Evolutionary conservation across 2,329 filamentous ascomycete species (phyloP).

Genomic region (Colletotrichum lentis): DNA sequence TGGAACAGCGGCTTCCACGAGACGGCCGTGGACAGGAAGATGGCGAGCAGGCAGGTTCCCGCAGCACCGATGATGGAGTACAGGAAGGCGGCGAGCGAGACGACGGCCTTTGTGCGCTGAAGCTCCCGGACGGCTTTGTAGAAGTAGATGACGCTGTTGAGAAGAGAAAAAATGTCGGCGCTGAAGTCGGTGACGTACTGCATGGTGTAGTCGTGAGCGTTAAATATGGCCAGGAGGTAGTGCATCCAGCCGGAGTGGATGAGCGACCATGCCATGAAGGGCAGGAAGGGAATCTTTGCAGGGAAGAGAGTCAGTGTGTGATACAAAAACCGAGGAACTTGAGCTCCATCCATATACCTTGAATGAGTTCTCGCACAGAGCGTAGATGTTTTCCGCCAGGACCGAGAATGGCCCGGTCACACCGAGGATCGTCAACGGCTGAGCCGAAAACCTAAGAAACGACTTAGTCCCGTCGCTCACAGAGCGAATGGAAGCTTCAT

Average conservation of each 20-base stretch:
- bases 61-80: slow-evolving; percentile 71
- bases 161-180: slow-evolving; percentile 71
- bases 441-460: slow-evolving; percentile 58
- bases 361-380: slow-evolving; percentile 63
- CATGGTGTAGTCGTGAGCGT: slow-evolving; percentile 76
- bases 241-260: slow-evolving; percentile 74
- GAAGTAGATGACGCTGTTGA: slow-evolving; percentile 75
- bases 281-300: slow-evolving; percentile 64
- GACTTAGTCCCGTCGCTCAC: background rate
- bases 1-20: slow-evolving; percentile 70
- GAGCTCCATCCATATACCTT: slow-evolving; percentile 49
- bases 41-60: slow-evolving; percentile 69
- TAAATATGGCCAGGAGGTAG: slow-evolving; percentile 69
- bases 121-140: slow-evolving; percentile 73
- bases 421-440: slow-evolving; percentile 71
- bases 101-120: slow-evolving; percentile 62
- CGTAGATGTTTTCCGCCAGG: slow-evolving; percentile 70
- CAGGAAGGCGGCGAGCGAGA: slow-evolving; percentile 69
- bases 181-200: slow-evolving; percentile 73
- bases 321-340: no score
- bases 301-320: background rate
- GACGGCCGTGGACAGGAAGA: slow-evolving; percentile 68
- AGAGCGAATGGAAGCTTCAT: background rate
- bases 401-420: slow-evolving; percentile 75
- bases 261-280: slow-evolving; percentile 73